These are phyloP conservation scores for Termitomyces sp. DNA, from an alignment of 768 basidiomycete species.

Conservation along the genomic window DNA sequence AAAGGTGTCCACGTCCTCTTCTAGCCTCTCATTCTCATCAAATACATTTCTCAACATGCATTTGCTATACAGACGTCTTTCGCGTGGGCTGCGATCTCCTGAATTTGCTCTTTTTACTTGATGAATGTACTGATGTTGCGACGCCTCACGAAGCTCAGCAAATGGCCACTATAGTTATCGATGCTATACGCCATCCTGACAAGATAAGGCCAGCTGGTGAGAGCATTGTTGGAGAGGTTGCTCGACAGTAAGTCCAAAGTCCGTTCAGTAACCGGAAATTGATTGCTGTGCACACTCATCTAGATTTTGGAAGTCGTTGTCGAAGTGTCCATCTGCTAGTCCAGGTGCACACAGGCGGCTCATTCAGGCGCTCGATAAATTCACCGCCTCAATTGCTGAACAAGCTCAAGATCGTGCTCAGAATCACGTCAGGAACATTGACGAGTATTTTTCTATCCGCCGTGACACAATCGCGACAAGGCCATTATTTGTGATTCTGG, in stretches of 20 bases:
- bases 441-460: no score
- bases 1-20: constrained; percentile 27
- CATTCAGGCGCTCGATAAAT: constrained; percentile 20
- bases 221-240: constrained; percentile 35
- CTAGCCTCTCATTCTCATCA: background rate
- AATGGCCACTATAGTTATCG: constrained; percentile 35
- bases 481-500: no score
- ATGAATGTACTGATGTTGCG: constrained; percentile 48
- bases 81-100: constrained; percentile 28
- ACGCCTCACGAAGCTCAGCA: constrained; percentile 5
- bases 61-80: constrained; percentile 16
- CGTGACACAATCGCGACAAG: no score
- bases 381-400: no score
- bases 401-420: no score
- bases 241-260: constrained; percentile 29
- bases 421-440: no score
- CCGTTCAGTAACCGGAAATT: constrained; percentile 19
- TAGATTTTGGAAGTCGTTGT: constrained; percentile 38
- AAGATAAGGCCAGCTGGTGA: constrained; percentile 11
- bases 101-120: constrained; percentile 49
- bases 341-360: constrained; percentile 30
- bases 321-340: constrained; percentile 17
- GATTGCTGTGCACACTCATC: constrained; percentile 4
- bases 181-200: constrained; percentile 37
- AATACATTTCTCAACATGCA: background rate